Base-by-base conservation (phyloP, 805 yeast genomes). In the Maudiozyma serrabonitensis region DNA sequence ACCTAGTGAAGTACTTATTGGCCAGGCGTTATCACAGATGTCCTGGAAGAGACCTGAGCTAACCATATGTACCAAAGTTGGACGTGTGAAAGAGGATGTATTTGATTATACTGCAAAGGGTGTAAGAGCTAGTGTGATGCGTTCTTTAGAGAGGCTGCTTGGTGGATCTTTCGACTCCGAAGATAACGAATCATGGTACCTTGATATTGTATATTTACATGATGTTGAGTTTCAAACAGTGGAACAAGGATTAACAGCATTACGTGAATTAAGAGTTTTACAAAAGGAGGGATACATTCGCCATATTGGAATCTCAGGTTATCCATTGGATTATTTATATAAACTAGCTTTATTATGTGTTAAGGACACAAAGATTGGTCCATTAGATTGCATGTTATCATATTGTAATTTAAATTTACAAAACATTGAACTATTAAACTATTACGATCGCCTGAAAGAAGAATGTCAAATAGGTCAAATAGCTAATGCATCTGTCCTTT, bases 331-430 rank as follows among this genome's bases (percentile, higher is more conserved):
- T 18, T 81, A 78, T 52, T 68, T 90, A 45, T 75, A 76, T 51
- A 55, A 75, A 26, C 70, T 86, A 15, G 80, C 87, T 1, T 54
- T 52, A 40, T 49, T 59, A 19, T 51, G 56, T 46, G 69, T 61
- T 1, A 49, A 62, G 4, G 66, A 61, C 16, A 58, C 68, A 0
- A 71, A 69, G 2, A 77, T 82, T 46, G 85, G 87, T 0, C 72
- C 81, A 1, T 66, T 90, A 48, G 97, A 90, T 62, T 79, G 82
- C 1, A 75, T 88, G 1, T 69, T 91, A 55, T 82, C 90, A 32
- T 90, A 90, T 62, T 81, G 85, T 48, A 82, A 90, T 62, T 79
- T 88, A 64, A 87, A 93, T 58, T 64, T 90, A 32, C 97, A 91
- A 61, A 90, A 89, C 66, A 75, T 78, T 19, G 61, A 52, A 6